Percentiles rank a stretch among this genome's conserved stretches.
Conservation (phyloP, 345 rosid species). For the Lagerstroemia speciosa region DNA sequence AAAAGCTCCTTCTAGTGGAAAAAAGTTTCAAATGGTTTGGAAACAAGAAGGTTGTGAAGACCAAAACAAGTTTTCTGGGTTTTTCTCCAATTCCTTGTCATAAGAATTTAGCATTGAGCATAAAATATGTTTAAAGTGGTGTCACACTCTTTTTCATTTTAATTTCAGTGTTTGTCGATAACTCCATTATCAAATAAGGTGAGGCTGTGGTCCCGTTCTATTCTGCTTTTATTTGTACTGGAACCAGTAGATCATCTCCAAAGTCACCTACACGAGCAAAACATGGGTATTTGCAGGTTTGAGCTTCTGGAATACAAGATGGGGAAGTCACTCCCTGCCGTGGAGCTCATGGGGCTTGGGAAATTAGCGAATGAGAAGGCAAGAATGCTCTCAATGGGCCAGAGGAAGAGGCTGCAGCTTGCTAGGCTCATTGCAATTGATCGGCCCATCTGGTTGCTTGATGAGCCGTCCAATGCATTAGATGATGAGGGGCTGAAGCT, state of each 20-base stretch:
- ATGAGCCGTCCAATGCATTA: constrained; percentile 81
- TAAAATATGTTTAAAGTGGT: neutral
- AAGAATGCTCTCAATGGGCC: constrained; percentile 87
- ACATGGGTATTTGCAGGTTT: constrained; percentile 16
- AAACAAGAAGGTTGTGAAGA: neutral
- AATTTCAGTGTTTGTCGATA: neutral
- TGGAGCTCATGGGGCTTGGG: constrained; percentile 85
- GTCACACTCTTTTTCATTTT: neutral
- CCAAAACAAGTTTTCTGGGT: neutral
- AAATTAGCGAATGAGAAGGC: constrained; percentile 68
- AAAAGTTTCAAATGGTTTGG: neutral
- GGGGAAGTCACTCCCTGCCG: constrained; percentile 67
- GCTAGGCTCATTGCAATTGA: constrained; percentile 78
- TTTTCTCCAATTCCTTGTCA: neutral
- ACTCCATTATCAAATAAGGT: neutral
- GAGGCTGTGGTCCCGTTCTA: neutral
- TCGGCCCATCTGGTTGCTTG: constrained; percentile 81
- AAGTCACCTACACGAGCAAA: neutral
- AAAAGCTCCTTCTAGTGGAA: neutral
- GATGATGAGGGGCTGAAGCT: constrained; percentile 74
- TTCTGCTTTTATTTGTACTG: neutral
- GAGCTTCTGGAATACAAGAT: constrained; percentile 68
- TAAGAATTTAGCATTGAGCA: neutral
- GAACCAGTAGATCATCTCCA: neutral
- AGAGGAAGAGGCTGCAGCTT: constrained; percentile 75